Evolutionary conservation across 2,329 filamentous ascomycete species (phyloP).

Genomic region (Pseudocercospora musae): DNA sequence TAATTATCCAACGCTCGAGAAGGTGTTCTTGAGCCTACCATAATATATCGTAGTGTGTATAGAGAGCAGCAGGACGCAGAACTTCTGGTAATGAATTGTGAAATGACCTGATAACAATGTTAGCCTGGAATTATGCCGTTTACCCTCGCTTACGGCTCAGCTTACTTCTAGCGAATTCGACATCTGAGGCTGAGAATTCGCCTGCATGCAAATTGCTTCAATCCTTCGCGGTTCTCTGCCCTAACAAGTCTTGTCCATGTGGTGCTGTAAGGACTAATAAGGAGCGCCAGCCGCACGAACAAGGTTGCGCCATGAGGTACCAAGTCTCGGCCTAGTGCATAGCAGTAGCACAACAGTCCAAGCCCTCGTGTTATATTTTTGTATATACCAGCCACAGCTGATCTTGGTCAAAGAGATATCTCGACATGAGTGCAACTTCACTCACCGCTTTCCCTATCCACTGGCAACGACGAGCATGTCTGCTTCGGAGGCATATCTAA

Average conservation of each 20-base stretch:
- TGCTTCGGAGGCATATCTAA: neutral
- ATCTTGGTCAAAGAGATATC: neutral
- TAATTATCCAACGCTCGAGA: slow-evolving; percentile 23
- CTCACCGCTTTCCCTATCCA: neutral
- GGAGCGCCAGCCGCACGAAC: neutral
- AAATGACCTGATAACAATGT: neutral
- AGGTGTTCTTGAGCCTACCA: slow-evolving; percentile 12
- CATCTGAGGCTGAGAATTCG: neutral
- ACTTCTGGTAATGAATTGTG: neutral
- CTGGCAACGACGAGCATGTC: neutral
- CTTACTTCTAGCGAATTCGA: neutral
- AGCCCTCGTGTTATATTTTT: neutral
- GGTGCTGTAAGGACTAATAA: neutral
- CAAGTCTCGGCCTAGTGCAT: neutral
- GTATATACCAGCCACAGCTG: neutral
- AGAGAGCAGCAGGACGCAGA: neutral
- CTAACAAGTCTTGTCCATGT: neutral
- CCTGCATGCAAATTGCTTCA: neutral
- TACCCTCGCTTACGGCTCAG: neutral
- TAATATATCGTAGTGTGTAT: neutral
- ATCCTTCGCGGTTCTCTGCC: neutral
- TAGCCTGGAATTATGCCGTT: neutral
- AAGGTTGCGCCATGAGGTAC: neutral
- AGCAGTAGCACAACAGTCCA: neutral
- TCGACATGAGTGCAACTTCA: neutral